Evolutionary conservation across 2,329 filamentous ascomycete genomes (phyloP).

Genomic region (Dothiorella sarmentorum): DNA sequence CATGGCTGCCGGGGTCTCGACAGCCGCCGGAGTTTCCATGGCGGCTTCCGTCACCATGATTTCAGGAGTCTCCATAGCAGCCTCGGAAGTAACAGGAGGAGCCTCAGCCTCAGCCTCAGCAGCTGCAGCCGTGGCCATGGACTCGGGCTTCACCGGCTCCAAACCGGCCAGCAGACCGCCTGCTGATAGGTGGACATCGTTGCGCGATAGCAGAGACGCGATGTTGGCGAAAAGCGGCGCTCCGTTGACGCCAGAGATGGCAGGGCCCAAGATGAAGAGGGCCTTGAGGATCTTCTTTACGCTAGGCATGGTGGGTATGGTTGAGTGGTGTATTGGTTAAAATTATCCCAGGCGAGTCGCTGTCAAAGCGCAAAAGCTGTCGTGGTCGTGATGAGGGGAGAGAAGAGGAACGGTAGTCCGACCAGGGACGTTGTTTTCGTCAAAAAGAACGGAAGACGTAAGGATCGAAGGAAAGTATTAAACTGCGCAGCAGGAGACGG

Average conservation of each 20-base stretch:
- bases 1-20: not conserved
- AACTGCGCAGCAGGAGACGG: conserved; percentile 15
- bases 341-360: not conserved
- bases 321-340: not conserved
- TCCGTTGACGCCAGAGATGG: conserved; percentile 23
- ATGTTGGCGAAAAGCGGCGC: not conserved
- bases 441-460: not conserved
- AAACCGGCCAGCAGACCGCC: not conserved
- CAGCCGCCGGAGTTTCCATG: not conserved
- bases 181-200: conserved; percentile 1
- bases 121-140: not conserved
- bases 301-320: conserved; percentile 34
- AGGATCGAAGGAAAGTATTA: conserved; percentile 7
- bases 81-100: conserved; percentile 4
- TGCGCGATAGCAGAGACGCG: not conserved
- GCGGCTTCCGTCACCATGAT: not conserved
- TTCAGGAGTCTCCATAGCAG: conserved; percentile 19
- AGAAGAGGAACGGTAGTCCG: conserved; percentile 11
- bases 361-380: conserved; percentile 7
- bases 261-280: conserved; percentile 35
- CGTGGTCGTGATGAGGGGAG: not conserved
- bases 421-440: conserved; percentile 7
- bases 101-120: conserved; percentile 17
- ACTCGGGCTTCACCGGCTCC: not conserved
- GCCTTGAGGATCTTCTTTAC: conserved; percentile 34